phyloP scores from a whole-genome alignment of 768 basidiomycete genomes.

The Amanita rimosa region DNA sequence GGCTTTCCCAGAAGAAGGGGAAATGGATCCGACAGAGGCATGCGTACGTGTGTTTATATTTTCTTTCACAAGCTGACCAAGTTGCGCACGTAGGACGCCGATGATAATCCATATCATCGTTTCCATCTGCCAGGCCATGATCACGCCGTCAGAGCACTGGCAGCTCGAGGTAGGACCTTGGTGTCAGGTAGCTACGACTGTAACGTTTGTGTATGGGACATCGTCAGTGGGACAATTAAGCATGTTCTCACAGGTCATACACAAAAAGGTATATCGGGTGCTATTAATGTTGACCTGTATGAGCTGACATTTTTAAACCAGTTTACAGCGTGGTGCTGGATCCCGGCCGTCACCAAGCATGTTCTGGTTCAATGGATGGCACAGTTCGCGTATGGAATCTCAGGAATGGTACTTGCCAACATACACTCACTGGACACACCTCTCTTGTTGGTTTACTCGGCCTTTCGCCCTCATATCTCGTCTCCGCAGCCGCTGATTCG shows the following conservation, averaged over 20 bases:
- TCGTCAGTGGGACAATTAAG: constrained; percentile 70
- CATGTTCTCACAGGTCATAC: constrained; percentile 81
- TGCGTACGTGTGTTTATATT: constrained; percentile 16
- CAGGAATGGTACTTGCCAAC: constrained; percentile 66
- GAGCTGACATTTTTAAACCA: constrained; percentile 15
- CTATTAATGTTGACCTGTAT: background rate
- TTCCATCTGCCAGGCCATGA: constrained; percentile 81
- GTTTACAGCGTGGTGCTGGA: constrained; percentile 96
- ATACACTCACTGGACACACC: constrained; percentile 82
- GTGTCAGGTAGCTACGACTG: constrained; percentile 96
- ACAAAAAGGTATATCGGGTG: constrained; percentile 62
- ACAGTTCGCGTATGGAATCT: constrained; percentile 95
- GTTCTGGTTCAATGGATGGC: constrained; percentile 97
- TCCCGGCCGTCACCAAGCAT: constrained; percentile 74
- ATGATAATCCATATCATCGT: constrained; percentile 83
- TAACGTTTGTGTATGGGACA: constrained; percentile 93
- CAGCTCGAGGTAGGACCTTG: constrained; percentile 78
- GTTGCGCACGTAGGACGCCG: constrained; percentile 33
- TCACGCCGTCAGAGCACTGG: constrained; percentile 86
- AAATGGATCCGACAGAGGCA: constrained; percentile 41
- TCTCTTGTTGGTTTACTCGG: constrained; percentile 92
- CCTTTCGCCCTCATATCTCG: constrained; percentile 80
- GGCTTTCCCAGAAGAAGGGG: constrained; percentile 48
- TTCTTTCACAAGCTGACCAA: background rate
- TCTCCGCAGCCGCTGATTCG: constrained; percentile 94